Percentiles rank a stretch among this genome's conserved stretches.
Conservation (phyloP, 129 eudicot genomes). For the Scalesia atractyloides region DNA sequence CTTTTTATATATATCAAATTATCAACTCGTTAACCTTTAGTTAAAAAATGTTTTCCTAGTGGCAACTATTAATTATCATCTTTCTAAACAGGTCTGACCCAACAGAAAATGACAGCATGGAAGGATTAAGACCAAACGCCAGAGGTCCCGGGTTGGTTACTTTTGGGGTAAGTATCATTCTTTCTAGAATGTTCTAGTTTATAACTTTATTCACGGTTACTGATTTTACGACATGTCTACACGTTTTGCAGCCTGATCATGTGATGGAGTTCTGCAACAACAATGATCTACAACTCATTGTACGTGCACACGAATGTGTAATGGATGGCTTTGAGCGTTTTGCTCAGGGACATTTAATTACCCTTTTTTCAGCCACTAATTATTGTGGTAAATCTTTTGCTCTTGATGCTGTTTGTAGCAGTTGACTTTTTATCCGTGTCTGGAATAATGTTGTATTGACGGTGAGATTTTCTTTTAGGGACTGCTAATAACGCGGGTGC, state of each 20-base stretch:
- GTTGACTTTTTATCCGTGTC: neutral
- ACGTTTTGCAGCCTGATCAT: conserved; percentile 80
- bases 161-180: conserved; percentile 77
- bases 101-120: conserved; percentile 97
- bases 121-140: conserved; percentile 97
- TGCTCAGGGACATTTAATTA: conserved; percentile 92
- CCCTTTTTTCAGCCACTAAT: conserved; percentile 94
- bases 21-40: neutral
- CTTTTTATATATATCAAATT: neutral
- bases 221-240: neutral
- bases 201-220: neutral
- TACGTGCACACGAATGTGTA: conserved; percentile 94
- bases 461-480: conserved; percentile 45
- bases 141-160: conserved; percentile 99
- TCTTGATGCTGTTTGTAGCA: conserved; percentile 1
- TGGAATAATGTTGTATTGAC: neutral
- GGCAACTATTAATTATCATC: neutral
- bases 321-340: conserved; percentile 98
- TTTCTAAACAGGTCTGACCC: conserved; percentile 85
- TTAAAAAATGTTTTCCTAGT: conserved; percentile 10
- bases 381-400: conserved; percentile 69
- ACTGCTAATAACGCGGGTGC: conserved; percentile 99
- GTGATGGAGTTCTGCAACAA: conserved; percentile 94
- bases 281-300: conserved; percentile 85
- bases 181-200: neutral